Conservation (phyloP, 1,139 yeast genomes). For the Yamadazyma buinensis region DNA sequence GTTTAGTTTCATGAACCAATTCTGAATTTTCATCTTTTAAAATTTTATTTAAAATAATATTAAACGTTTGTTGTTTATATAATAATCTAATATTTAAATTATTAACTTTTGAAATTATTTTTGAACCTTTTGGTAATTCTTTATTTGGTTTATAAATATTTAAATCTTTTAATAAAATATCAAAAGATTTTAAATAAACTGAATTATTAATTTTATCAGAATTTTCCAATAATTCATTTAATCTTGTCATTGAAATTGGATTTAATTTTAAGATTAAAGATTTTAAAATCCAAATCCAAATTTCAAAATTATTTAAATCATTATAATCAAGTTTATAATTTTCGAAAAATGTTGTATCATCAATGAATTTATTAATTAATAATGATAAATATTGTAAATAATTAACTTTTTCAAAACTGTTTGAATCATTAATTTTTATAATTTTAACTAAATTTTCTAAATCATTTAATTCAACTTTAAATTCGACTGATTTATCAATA, state of each 20-base stretch:
- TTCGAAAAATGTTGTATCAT: slow-evolving; percentile 4
- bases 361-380: slow-evolving; percentile 47
- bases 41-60: slow-evolving; percentile 45
- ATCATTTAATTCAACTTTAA: slow-evolving; percentile 6
- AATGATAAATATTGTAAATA: slow-evolving; percentile 59
- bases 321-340: slow-evolving; percentile 5
- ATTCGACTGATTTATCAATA: slow-evolving; percentile 33
- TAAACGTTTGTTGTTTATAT: slow-evolving; percentile 77
- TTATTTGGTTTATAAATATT: slow-evolving; percentile 46
- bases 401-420: slow-evolving; percentile 42
- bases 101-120: slow-evolving; percentile 45
- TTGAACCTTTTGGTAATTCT: slow-evolving; percentile 19
- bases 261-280: slow-evolving; percentile 64
- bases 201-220: slow-evolving; percentile 21
- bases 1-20: slow-evolving; percentile 20
- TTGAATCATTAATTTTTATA: slow-evolving; percentile 9
- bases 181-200: slow-evolving; percentile 53
- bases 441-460: slow-evolving; percentile 8
- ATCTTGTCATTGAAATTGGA: slow-evolving; percentile 38
- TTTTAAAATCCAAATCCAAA: slow-evolving; percentile 65
- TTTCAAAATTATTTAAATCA: slow-evolving; percentile 37
- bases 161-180: slow-evolving; percentile 63
- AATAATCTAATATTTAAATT: slow-evolving; percentile 60
- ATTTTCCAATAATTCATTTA: slow-evolving; percentile 35
- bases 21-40: slow-evolving; percentile 24